Evolutionary conservation across 306 rosid species (phyloP).

Genomic region (Glycine tomentella): DNA sequence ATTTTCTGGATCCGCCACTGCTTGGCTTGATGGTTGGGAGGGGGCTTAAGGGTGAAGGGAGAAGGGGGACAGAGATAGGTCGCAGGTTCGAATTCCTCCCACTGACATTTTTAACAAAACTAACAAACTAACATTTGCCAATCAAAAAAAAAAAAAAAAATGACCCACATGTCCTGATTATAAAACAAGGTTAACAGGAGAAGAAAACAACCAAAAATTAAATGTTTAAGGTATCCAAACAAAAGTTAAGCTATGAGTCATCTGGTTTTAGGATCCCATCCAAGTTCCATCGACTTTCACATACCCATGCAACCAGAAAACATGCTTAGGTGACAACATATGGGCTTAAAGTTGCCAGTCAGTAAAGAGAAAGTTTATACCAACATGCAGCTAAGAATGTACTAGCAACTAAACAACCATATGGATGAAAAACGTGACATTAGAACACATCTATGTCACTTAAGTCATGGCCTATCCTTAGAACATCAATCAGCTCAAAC

Average conservation of each 20-base stretch:
- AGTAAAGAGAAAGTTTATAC: constrained; percentile 10
- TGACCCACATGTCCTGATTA: neutral
- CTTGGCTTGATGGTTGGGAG: too few species aligned
- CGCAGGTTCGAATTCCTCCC: too few species aligned
- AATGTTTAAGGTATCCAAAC: constrained; percentile 1
- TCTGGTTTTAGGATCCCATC: constrained; percentile 8
- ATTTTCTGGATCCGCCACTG: too few species aligned
- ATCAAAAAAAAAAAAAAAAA: constrained; percentile 18
- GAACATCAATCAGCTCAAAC: neutral
- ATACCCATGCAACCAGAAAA: neutral
- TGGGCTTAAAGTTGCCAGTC: constrained; percentile 2
- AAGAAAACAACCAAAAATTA: constrained; percentile 2
- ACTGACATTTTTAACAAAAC: neutral
- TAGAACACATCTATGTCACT: neutral
- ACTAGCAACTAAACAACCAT: neutral
- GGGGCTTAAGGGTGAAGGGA: neutral
- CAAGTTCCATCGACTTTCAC: neutral
- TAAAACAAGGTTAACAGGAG: constrained; percentile 12
- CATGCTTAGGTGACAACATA: neutral
- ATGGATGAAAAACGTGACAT: neutral
- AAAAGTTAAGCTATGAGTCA: neutral
- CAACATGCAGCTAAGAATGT: neutral
- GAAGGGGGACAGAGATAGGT: neutral
- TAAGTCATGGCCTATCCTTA: neutral
- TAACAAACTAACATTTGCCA: too few species aligned